phyloP scores from a whole-genome alignment of 1,284 basidiomycete species.

The Sporisorium graminicola region DNA sequence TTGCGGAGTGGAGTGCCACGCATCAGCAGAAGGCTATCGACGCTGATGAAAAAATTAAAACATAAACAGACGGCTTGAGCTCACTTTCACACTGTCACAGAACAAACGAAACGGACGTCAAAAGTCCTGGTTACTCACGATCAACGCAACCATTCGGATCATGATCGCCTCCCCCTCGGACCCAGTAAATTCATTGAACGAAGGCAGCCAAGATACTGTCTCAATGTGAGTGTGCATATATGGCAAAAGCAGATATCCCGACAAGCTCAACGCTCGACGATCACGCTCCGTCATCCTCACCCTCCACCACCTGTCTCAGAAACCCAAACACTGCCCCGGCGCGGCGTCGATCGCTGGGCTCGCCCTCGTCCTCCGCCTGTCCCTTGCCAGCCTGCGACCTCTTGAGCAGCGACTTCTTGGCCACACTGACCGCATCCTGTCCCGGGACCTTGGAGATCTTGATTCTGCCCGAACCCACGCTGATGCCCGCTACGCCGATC shows the following conservation, averaged over 20 bases:
- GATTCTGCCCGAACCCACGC: constrained; percentile 42
- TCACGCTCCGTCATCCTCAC: constrained; percentile 4
- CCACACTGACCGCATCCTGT: constrained; percentile 9
- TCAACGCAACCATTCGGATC: not conserved
- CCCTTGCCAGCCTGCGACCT: constrained; percentile 1
- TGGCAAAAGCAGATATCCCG: not conserved
- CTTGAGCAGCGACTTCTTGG: constrained; percentile 23
- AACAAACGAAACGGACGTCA: too few species aligned
- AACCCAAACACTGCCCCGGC: constrained; percentile 40
- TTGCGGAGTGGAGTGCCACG: not conserved
- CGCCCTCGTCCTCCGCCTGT: constrained; percentile 10
- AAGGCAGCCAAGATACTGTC: too few species aligned
- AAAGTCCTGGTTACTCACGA: not conserved
- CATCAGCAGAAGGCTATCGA: not conserved
- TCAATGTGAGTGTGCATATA: too few species aligned
- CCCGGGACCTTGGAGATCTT: constrained; percentile 36
- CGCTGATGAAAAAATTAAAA: too few species aligned
- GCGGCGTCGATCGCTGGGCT: constrained; percentile 34
- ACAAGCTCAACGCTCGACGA: too few species aligned
- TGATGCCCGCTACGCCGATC: constrained; percentile 49
- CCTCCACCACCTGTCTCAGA: constrained; percentile 36
- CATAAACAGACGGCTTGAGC: not conserved
- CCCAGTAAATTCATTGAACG: too few species aligned
- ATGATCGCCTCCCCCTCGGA: not conserved
- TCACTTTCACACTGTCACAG: too few species aligned